Evolutionary conservation across 1,284 basidiomycete species (phyloP).

Genomic region (Volvariella volvacea): DNA sequence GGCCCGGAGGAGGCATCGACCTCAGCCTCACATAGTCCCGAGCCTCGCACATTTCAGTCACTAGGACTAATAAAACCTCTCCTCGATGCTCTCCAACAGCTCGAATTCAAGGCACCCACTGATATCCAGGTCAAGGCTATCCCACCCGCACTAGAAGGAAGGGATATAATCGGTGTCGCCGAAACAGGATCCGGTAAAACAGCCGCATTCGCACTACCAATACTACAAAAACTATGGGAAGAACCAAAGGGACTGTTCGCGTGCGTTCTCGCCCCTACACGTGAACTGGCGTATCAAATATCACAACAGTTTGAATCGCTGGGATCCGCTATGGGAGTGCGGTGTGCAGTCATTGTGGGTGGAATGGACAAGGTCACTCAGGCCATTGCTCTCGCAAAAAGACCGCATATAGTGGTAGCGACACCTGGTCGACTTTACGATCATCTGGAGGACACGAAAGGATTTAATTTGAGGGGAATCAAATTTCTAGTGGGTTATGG

Average conservation of each 20-base stretch:
- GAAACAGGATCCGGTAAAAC: slow-evolving; percentile 98
- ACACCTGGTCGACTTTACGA: slow-evolving; percentile 95
- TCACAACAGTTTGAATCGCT: slow-evolving; percentile 93
- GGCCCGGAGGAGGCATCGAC: slow-evolving; percentile 55
- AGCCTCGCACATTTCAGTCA: slow-evolving; percentile 47
- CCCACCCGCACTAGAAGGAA: slow-evolving; percentile 84
- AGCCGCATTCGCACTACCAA: slow-evolving; percentile 94
- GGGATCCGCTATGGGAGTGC: slow-evolving; percentile 90
- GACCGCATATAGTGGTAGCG: slow-evolving; percentile 94
- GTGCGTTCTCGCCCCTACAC: slow-evolving; percentile 91
- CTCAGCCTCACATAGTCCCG: slow-evolving; percentile 26
- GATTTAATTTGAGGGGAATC: slow-evolving; percentile 84
- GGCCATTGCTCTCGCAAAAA: slow-evolving; percentile 88
- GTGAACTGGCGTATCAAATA: slow-evolving; percentile 98
- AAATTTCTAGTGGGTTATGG: slow-evolving; percentile 76
- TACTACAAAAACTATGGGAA: slow-evolving; percentile 96
- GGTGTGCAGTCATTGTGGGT: slow-evolving; percentile 90
- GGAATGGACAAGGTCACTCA: slow-evolving; percentile 95
- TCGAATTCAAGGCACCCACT: slow-evolving; percentile 86
- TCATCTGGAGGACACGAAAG: slow-evolving; percentile 97
- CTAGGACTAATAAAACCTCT: slow-evolving; percentile 90
- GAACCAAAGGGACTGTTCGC: slow-evolving; percentile 93
- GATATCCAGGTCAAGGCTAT: slow-evolving; percentile 90
- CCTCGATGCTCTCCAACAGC: slow-evolving; percentile 77
- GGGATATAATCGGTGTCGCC: slow-evolving; percentile 97